phyloP scores from a whole-genome alignment of 1,284 basidiomycete genomes.

The Marasmius tenuissimus region DNA sequence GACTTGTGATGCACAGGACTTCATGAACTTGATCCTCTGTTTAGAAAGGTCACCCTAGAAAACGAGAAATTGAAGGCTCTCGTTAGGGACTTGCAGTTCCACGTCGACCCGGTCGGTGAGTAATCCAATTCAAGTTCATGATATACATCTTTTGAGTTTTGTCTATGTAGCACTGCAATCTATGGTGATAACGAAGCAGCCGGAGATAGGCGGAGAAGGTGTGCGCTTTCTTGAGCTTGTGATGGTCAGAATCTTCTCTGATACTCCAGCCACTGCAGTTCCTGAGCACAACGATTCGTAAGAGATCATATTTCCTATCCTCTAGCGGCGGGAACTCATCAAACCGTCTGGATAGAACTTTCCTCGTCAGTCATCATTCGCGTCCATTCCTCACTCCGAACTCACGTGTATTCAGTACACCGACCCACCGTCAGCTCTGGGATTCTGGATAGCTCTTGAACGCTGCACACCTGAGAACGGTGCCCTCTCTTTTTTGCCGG shows the following conservation, averaged over 20 bases:
- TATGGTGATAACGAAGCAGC: conserved; percentile 94
- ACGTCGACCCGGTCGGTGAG: conserved; percentile 79
- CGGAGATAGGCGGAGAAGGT: conserved; percentile 88
- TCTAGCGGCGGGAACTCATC: background rate
- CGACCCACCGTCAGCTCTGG: conserved; percentile 86
- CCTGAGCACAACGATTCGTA: conserved; percentile 84
- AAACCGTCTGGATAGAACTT: conserved; percentile 49
- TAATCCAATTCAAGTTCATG: background rate
- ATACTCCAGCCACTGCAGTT: conserved; percentile 37
- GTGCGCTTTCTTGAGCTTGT: conserved; percentile 15
- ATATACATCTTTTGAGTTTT: background rate
- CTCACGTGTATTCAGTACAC: conserved; percentile 66
- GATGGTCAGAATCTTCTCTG: conserved; percentile 5
- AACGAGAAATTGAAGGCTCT: conserved; percentile 67
- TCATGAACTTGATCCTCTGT: conserved; percentile 83
- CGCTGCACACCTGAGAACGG: conserved; percentile 84
- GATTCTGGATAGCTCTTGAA: conserved; percentile 96
- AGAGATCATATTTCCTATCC: conserved; percentile 27
- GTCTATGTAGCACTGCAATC: conserved; percentile 74
- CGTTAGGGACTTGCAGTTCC: conserved; percentile 75
- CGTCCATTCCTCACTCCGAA: background rate
- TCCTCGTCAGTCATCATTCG: conserved; percentile 48
- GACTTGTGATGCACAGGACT: conserved; percentile 47
- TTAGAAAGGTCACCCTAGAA: conserved; percentile 76
- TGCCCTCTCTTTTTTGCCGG: conserved; percentile 88